phyloP scores from a whole-genome alignment of 2,329 filamentous ascomycete genomes.

The Diaporthe citrichinensis region DNA sequence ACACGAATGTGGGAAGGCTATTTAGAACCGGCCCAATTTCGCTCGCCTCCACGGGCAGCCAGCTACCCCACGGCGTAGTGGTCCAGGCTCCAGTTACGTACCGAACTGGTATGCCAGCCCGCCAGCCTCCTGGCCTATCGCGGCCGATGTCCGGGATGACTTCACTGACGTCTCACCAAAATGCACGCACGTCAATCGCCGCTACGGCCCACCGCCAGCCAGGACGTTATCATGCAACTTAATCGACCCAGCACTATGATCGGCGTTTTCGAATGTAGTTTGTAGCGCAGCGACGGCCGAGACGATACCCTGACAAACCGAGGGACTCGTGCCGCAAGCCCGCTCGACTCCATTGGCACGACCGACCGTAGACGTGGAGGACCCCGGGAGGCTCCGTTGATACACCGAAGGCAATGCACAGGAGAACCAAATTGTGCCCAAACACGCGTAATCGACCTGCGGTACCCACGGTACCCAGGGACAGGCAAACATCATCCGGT shows the following conservation, averaged over 20 bases:
- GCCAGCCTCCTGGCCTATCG: conserved; percentile 22
- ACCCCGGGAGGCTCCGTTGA: conserved; percentile 22
- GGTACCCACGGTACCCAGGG: conserved; percentile 1
- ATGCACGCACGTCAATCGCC: conserved; percentile 3
- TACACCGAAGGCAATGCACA: not conserved
- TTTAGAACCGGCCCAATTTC: conserved; percentile 24
- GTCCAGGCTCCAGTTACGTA: conserved; percentile 19
- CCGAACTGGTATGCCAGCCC: conserved; percentile 17
- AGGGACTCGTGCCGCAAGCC: conserved; percentile 17
- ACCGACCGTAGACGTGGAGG: not conserved
- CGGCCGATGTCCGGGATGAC: conserved; percentile 33
- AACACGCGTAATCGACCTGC: conserved; percentile 21
- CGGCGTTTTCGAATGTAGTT: not conserved
- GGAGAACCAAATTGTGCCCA: not conserved
- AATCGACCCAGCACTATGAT: conserved; percentile 21
- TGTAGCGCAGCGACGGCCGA: conserved; percentile 20
- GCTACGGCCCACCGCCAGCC: conserved; percentile 6
- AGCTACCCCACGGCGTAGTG: conserved; percentile 22
- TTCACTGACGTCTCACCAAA: conserved; percentile 27
- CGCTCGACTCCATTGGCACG: not conserved
- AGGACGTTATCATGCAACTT: conserved; percentile 18
- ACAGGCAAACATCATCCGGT: conserved; percentile 16
- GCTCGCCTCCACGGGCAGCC: conserved; percentile 15
- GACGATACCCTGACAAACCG: conserved; percentile 16
- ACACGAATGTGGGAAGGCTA: conserved; percentile 15